Evolutionary conservation across 176 grass and related monocot genomes (phyloP).

Genomic region (Eleusine indica): DNA sequence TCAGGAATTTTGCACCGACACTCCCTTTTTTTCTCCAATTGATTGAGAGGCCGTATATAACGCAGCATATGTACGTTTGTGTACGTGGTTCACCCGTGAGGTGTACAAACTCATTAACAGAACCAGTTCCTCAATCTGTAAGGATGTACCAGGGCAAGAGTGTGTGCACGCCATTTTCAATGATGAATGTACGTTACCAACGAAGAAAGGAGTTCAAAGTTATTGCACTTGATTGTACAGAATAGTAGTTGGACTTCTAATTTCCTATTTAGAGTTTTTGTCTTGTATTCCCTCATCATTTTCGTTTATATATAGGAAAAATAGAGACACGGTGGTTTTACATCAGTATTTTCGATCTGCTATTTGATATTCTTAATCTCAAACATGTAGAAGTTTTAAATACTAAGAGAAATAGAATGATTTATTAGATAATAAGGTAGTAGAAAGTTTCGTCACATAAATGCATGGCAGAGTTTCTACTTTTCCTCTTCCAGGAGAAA

Average conservation of each 20-base stretch:
- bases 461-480: no score
- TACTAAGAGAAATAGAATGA: no score
- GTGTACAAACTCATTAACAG: neutral
- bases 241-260: neutral
- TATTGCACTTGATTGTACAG: neutral
- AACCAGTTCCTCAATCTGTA: conserved; percentile 7
- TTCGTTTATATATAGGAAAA: neutral
- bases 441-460: no score
- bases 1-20: neutral
- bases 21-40: neutral
- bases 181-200: neutral
- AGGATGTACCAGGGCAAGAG: neutral
- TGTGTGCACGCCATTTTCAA: neutral
- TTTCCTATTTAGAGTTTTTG: neutral
- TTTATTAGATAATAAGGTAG: no score
- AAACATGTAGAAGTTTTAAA: no score
- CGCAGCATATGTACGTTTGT: neutral
- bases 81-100: neutral
- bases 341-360: neutral
- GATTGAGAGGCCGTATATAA: neutral
- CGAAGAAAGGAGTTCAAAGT: neutral
- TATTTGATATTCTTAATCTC: no score
- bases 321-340: no score
- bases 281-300: neutral
- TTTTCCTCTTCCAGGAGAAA: no score